Evolutionary conservation across 2,329 filamentous ascomycete species (phyloP).

Genomic region (Ceratocystis ficicola): DNA sequence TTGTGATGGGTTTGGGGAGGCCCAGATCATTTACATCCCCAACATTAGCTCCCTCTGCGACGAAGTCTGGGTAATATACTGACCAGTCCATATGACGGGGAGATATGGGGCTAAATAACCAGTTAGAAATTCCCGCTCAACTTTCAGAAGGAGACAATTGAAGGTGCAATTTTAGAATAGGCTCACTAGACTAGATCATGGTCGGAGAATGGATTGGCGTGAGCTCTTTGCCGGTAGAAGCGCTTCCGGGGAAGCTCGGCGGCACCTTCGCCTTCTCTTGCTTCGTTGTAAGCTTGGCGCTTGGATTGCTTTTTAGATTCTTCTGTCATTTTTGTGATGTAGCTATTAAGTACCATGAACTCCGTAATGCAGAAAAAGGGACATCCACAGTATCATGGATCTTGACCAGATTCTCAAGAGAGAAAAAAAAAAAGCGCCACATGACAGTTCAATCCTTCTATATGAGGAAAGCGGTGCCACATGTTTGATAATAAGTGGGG

Average conservation of each 20-base stretch:
- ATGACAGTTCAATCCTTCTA: background rate
- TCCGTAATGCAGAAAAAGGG: background rate
- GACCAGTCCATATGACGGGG: conserved; percentile 90
- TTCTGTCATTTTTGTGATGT: conserved; percentile 25
- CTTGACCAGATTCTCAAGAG: background rate
- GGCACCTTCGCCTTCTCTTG: conserved; percentile 31
- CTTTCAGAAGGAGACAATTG: background rate
- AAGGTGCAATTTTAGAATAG: background rate
- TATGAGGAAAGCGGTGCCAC: conserved; percentile 11
- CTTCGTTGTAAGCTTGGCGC: conserved; percentile 50
- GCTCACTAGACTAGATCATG: conserved; percentile 78
- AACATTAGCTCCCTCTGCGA: conserved; percentile 30
- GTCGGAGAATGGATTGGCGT: conserved; percentile 97
- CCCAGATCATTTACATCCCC: conserved; percentile 15
- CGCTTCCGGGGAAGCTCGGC: conserved; percentile 75
- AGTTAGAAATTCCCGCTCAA: conserved; percentile 12
- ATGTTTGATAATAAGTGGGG: conserved; percentile 1
- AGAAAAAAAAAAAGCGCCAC: background rate
- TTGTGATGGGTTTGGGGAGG: conserved; percentile 19
- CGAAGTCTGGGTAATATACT: conserved; percentile 64
- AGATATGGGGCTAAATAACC: conserved; percentile 51
- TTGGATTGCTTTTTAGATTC: conserved; percentile 47
- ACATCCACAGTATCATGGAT: background rate
- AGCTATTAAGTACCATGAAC: conserved; percentile 6
- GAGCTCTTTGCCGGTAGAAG: conserved; percentile 90